phyloP scores from a whole-genome alignment of 306 rosid genomes.

The Citrullus colocynthis region DNA sequence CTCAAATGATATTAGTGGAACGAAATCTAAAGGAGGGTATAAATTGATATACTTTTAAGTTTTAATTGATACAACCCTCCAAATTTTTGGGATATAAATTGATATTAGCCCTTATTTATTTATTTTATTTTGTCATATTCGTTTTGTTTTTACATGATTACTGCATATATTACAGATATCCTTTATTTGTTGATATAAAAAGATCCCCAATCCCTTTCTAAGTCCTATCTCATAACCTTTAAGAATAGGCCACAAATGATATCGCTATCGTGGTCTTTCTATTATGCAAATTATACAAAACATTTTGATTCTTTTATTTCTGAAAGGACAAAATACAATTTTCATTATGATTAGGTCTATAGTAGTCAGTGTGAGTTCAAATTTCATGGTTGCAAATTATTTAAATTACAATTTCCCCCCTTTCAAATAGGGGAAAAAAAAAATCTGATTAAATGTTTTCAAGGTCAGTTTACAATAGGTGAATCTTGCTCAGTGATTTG shows the following conservation, averaged over 20 bases:
- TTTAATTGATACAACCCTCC: no score
- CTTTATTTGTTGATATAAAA: background rate
- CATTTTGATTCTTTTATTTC: background rate
- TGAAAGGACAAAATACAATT: background rate
- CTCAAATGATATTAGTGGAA: no score
- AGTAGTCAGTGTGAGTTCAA: background rate
- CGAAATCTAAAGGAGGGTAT: no score
- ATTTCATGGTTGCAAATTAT: background rate
- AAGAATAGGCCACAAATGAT: background rate
- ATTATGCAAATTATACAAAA: background rate
- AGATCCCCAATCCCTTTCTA: background rate
- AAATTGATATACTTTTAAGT: no score
- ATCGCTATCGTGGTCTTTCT: background rate
- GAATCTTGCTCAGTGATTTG: background rate
- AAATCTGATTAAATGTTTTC: background rate
- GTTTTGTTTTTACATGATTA: background rate
- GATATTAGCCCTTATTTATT: no score
- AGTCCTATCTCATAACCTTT: background rate
- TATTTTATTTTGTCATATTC: no score
- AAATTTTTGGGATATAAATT: no score
- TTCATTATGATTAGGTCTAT: background rate
- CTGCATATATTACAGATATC: background rate
- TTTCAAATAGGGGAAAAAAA: background rate
- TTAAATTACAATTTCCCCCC: no score
- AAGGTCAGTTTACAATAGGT: background rate